Evolutionary conservation across 2,329 filamentous ascomycete species (phyloP), one percentile per base, ranked within the genome.

Genomic region (Claviceps maximensis): DNA sequence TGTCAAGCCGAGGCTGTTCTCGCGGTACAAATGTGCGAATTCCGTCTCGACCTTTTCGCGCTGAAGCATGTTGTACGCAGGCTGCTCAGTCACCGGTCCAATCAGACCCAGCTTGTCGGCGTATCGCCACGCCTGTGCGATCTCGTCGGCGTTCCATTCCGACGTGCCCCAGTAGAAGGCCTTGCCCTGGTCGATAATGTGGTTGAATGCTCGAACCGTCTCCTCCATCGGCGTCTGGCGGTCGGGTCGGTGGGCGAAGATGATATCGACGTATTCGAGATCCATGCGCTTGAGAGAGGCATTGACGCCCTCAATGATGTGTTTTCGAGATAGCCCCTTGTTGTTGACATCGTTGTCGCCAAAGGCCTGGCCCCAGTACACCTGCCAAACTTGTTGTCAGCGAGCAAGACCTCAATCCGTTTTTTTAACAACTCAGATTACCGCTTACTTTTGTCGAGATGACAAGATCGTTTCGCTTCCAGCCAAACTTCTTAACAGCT

Each of bases 111-210:
- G 72, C 57, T 72, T 74, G 58, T 83, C 79, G 36, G 82, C 79
- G 55, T 79, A 72, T 15, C 78, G 71, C 71, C 77, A 80, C 0
- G 83, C 82, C 54, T 79, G 74, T 6, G 77, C 75, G 61, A 86
- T 84, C 69, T 85, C 81, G 54, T 78, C 75, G 45, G 82, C 79
- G 55, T 73, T 75, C 82, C 82, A 86, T 65, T 85, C 80, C 0
- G 79, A 84, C 0, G 82, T 86, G 44, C 82, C 82, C 82, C 82
- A 85, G 71, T 86, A 85, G 57, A 87, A 78, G 2, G 80, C 79
- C 68, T 85, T 82, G 58, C 83, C 83, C 0, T 73, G 74, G 65
- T 81, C 72, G 63, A 87, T 85, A 51, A 87, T 68, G 65, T 85
- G 74, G 71, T 86, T 86, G 71, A 87, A 86, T 51, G 78, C 81